Percentiles rank a stretch among this genome's conserved stretches.
Conservation (phyloP, 441 rosid genomes). For the Eutrema salsugineum region DNA sequence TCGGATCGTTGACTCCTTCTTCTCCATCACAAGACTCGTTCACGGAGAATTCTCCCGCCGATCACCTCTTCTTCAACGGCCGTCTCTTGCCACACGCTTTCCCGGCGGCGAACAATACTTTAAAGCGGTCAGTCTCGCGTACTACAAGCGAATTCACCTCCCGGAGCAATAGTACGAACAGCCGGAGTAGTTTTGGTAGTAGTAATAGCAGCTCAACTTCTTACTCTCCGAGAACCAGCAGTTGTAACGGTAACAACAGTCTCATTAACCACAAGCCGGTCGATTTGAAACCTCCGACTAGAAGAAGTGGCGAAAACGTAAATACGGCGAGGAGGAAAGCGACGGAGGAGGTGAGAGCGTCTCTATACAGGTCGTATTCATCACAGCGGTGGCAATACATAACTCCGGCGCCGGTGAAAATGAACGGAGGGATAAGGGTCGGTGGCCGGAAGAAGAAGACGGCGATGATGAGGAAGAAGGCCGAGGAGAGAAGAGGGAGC, state of each 20-base stretch:
- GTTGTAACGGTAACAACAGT: slow-evolving; percentile 36
- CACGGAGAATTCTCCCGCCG: slow-evolving; percentile 62
- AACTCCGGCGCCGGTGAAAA: slow-evolving; percentile 40
- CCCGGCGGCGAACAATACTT: slow-evolving; percentile 26
- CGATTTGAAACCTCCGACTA: background rate
- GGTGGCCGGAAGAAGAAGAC: slow-evolving; percentile 3
- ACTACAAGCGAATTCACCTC: slow-evolving; percentile 38
- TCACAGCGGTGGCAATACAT: slow-evolving; percentile 69
- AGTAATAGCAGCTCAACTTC: slow-evolving; percentile 32
- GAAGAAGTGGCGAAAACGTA: background rate
- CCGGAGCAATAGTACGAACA: slow-evolving; percentile 60
- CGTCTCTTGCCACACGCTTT: slow-evolving; percentile 72
- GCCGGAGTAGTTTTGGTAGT: slow-evolving; percentile 47
- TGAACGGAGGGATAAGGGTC: slow-evolving; percentile 18
- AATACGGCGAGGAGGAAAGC: slow-evolving; percentile 15
- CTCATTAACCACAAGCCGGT: background rate
- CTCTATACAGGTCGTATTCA: slow-evolving; percentile 13
- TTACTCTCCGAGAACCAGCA: slow-evolving; percentile 21
- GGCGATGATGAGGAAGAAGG: slow-evolving; percentile 10
- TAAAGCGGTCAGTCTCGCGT: slow-evolving; percentile 3
- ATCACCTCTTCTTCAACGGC: slow-evolving; percentile 74
- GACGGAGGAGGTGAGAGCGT: slow-evolving; percentile 36
- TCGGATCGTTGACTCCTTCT: slow-evolving; percentile 53
- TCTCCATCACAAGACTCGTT: slow-evolving; percentile 47
- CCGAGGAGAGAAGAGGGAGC: background rate